Evolutionary conservation across 495 filamentous ascomycete species (phyloP), one percentile per base, ranked within the genome.

Genomic region (Haplographium delicatum): DNA sequence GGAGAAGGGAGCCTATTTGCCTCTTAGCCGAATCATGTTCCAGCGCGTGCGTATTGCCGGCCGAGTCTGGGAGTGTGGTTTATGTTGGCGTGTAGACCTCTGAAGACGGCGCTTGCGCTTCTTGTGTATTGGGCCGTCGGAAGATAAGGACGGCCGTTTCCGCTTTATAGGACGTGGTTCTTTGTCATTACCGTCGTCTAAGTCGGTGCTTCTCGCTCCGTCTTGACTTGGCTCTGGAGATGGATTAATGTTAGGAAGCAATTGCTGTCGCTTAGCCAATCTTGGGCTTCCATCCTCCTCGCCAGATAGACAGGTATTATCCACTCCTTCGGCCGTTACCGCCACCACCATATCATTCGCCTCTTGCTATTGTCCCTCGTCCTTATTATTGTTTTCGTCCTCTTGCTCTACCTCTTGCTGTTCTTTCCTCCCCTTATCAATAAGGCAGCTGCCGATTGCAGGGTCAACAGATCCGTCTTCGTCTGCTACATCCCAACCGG

Each of bases 41-140:
- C n/a, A n/a, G n/a, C n/a, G n/a, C n/a, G n/a, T n/a, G n/a, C n/a
- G n/a, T n/a, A n/a, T n/a, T n/a, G n/a, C n/a, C n/a, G n/a, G n/a
- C n/a, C 18, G 34, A 13, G 31, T 5, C 2, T 39, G 37, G 31
- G 46, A 18, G 22, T 38, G 10, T 48, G 35, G 13, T 54, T 23
- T 54, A 54, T 30, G 51, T 43, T 48, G 30, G 44, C 16, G 44
- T 43, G 10, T 42, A 54, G 51, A 54, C 44, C 40, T 54, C 23
- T 52, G 31, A 53, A 47, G 43, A 55, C 44, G 22, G 35, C 31
- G 44, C 52, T 50, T 55, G 39, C 22, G 38, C 44, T 55, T 54
- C 34, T 42, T 41, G 23, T 54, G 20, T 54, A 48, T 54, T 54
- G 34, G 43, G 45, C 28, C 28, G 28, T 45, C 44, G 24, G 49